Conservation (phyloP, 1,284 basidiomycete species). For the Phlebopus sp. region DNA sequence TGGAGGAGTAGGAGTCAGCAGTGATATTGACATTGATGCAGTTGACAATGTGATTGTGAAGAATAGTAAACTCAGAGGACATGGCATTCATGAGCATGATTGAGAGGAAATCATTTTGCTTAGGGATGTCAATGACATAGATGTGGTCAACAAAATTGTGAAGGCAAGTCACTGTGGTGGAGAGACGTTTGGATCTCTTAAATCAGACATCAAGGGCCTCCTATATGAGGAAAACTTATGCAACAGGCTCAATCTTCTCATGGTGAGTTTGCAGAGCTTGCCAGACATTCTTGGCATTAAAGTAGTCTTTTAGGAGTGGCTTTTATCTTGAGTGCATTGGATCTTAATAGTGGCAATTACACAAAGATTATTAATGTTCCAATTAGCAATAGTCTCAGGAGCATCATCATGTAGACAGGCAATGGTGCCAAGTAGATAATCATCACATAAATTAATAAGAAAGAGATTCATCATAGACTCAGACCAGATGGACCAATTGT, state of each 20-base stretch:
- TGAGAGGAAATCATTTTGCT: not conserved
- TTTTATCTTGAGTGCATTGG: not conserved
- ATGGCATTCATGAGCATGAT: slow-evolving; percentile 5
- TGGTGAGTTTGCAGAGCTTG: not conserved
- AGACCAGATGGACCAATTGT: not conserved
- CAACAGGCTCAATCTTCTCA: not conserved
- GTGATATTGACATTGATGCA: not conserved
- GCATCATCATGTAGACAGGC: not conserved
- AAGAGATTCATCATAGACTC: not conserved
- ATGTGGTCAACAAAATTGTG: not conserved
- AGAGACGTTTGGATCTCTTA: not conserved
- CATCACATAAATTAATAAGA: not conserved
- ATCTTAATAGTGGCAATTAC: not conserved
- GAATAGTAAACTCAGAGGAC: not conserved
- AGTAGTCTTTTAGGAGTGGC: not conserved
- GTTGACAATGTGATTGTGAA: slow-evolving; percentile 2
- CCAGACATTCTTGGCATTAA: not conserved
- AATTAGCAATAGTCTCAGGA: not conserved
- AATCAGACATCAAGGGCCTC: not conserved
- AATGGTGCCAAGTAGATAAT: not conserved
- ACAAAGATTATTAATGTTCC: not conserved
- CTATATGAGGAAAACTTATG: not conserved
- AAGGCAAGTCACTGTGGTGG: not conserved
- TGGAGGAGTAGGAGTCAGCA: not conserved
- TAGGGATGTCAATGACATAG: slow-evolving; percentile 1